A percentile compares a stretch with the other conserved stretches of the same genome.
Evolutionary conservation across 192 early-diverging fungal genomes (phyloP).

Genomic region (Gonapodya prolifera): DNA sequence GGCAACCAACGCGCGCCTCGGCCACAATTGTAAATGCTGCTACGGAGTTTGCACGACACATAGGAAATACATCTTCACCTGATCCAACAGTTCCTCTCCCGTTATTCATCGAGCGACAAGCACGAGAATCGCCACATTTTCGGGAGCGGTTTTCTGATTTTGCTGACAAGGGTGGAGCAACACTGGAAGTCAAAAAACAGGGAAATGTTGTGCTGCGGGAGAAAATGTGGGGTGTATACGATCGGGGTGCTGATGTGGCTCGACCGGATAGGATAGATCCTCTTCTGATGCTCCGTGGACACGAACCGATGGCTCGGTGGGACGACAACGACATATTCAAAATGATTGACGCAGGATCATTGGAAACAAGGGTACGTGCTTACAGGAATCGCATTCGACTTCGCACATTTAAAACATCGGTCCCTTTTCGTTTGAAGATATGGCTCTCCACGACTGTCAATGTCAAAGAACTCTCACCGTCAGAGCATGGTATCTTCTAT

Average conservation of each 20-base stretch:
- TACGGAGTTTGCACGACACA: background rate
- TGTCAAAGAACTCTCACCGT: background rate
- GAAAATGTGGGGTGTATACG: background rate
- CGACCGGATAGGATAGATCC: background rate
- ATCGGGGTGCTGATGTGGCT: background rate
- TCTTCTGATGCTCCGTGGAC: background rate
- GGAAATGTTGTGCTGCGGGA: background rate
- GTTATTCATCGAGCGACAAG: background rate
- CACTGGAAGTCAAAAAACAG: background rate
- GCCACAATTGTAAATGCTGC: background rate
- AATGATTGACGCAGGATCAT: background rate
- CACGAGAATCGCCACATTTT: background rate
- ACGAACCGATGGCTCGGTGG: background rate
- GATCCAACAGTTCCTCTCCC: background rate
- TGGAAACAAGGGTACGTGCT: background rate
- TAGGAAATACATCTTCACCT: background rate
- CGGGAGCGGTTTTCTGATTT: background rate
- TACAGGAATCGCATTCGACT: background rate
- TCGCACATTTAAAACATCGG: background rate
- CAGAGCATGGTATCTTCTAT: background rate
- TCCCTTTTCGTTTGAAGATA: background rate
- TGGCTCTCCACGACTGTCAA: background rate
- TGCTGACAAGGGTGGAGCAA: background rate
- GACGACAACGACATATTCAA: background rate
- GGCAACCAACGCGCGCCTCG: background rate